A percentile compares a stretch with the other conserved stretches of the same genome.
phyloP scores from a whole-genome alignment of 2,329 filamentous ascomycete species.

The Hymenoscyphus fructigenus region DNA sequence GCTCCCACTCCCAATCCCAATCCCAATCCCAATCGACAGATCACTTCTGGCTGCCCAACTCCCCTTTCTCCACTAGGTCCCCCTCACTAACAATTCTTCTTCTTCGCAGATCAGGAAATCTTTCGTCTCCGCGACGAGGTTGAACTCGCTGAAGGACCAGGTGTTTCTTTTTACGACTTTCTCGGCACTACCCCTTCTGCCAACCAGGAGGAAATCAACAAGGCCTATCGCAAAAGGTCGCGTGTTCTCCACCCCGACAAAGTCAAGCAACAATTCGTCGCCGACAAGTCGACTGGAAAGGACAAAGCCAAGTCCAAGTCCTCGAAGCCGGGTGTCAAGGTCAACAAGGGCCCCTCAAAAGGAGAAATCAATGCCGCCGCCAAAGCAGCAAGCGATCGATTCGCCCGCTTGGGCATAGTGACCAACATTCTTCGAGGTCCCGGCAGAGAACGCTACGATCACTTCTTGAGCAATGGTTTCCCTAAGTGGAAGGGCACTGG shows the following conservation, averaged over 20 bases:
- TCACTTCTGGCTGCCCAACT: conserved; percentile 5
- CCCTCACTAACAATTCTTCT: conserved; percentile 26
- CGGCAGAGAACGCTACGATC: conserved; percentile 84
- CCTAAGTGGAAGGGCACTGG: conserved; percentile 95
- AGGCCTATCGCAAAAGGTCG: conserved; percentile 88
- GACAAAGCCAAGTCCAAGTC: conserved; percentile 44
- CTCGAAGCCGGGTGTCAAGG: conserved; percentile 61
- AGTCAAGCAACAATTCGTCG: conserved; percentile 78
- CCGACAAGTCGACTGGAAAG: conserved; percentile 59
- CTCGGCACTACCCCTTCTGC: conserved; percentile 73
- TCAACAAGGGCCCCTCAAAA: conserved; percentile 69
- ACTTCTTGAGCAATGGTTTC: conserved; percentile 91
- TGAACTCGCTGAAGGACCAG: conserved; percentile 67
- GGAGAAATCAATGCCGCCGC: conserved; percentile 74
- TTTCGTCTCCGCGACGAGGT: conserved; percentile 94
- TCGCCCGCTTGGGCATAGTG: conserved; percentile 81
- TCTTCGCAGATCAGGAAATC: conserved; percentile 84
- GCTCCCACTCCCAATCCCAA: background rate
- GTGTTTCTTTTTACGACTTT: conserved; percentile 92
- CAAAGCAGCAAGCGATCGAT: conserved; percentile 79
- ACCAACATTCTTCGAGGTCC: conserved; percentile 81
- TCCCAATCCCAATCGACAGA: background rate
- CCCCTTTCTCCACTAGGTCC: conserved; percentile 9
- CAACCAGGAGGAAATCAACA: conserved; percentile 84
- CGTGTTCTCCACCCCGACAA: conserved; percentile 90